Percentiles rank a stretch among this genome's conserved stretches.
phyloP scores from a whole-genome alignment of 768 basidiomycete genomes.

The Kwoniella europaea region DNA sequence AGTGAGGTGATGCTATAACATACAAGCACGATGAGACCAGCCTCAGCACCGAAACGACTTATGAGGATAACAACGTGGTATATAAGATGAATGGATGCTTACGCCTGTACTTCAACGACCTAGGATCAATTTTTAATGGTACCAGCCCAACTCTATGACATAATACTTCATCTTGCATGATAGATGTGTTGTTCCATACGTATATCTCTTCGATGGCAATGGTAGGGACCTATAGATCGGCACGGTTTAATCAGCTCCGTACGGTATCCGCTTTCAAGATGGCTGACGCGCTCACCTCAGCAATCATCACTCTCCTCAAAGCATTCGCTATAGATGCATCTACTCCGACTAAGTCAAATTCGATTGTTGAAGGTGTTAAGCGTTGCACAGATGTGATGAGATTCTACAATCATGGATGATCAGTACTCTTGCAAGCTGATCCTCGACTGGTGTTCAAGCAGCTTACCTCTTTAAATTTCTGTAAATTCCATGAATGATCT shows the following conservation, averaged over 20 bases:
- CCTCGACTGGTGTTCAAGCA: not conserved
- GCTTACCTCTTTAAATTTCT: slow-evolving; percentile 75
- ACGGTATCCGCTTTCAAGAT: not conserved
- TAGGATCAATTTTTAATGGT: slow-evolving; percentile 84
- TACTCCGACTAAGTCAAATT: slow-evolving; percentile 93
- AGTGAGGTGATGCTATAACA: slow-evolving; percentile 55
- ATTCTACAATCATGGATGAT: slow-evolving; percentile 59
- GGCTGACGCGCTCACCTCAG: slow-evolving; percentile 70
- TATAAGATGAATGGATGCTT: slow-evolving; percentile 18
- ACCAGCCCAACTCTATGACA: slow-evolving; percentile 89
- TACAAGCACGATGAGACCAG: not conserved
- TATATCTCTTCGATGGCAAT: slow-evolving; percentile 89
- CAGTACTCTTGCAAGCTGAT: not conserved
- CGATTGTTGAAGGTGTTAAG: slow-evolving; percentile 79
- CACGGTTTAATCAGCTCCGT: not conserved
- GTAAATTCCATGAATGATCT: slow-evolving; percentile 81
- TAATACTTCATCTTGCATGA: slow-evolving; percentile 91
- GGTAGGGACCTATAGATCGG: slow-evolving; percentile 73
- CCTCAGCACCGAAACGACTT: too few relatives aligned
- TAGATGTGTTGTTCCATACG: slow-evolving; percentile 90
- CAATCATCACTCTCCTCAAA: slow-evolving; percentile 85
- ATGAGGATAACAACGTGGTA: too few relatives aligned
- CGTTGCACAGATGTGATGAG: slow-evolving; percentile 75
- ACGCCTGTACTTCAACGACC: slow-evolving; percentile 64
- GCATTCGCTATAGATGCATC: slow-evolving; percentile 97